Evolutionary conservation across 805 yeast species (phyloP).

Genomic region (Debaryomyces castellii): DNA sequence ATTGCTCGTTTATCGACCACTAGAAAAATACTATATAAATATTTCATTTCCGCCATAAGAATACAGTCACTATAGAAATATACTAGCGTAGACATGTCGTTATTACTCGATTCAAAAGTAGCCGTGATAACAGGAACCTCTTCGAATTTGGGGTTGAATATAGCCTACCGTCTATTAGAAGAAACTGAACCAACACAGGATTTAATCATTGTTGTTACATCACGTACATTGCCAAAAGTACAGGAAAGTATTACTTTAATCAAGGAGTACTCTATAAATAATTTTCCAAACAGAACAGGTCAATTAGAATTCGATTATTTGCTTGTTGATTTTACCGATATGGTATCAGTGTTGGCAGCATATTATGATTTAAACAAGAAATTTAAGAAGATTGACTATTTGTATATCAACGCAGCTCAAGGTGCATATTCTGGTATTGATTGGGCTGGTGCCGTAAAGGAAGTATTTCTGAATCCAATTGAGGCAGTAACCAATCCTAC

Average conservation of each 20-base stretch:
- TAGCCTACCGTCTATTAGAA: slow-evolving; percentile 76
- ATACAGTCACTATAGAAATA: no score
- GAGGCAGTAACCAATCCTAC: slow-evolving; percentile 86
- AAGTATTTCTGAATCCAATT: slow-evolving; percentile 64
- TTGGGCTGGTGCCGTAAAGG: slow-evolving; percentile 75
- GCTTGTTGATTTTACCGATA: slow-evolving; percentile 83
- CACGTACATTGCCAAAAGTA: slow-evolving; percentile 84
- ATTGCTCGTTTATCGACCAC: no score
- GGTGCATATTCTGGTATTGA: slow-evolving; percentile 85
- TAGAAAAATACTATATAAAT: no score
- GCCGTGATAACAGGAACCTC: slow-evolving; percentile 44
- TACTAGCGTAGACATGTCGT: not conserved
- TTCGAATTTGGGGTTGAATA: slow-evolving; percentile 79
- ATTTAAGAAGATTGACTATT: slow-evolving; percentile 68
- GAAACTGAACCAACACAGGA: slow-evolving; percentile 51
- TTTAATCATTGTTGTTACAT: slow-evolving; percentile 81
- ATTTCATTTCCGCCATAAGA: no score
- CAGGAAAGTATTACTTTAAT: slow-evolving; percentile 68
- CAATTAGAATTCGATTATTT: slow-evolving; percentile 82
- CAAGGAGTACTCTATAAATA: slow-evolving; percentile 36
- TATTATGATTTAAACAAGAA: slow-evolving; percentile 65
- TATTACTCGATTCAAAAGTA: slow-evolving; percentile 23
- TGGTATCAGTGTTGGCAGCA: slow-evolving; percentile 81
- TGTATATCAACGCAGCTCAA: slow-evolving; percentile 88
- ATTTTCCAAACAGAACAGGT: slow-evolving; percentile 43